phyloP scores from a whole-genome alignment of 345 rosid genomes.

The Eucalyptus leucophloia region DNA sequence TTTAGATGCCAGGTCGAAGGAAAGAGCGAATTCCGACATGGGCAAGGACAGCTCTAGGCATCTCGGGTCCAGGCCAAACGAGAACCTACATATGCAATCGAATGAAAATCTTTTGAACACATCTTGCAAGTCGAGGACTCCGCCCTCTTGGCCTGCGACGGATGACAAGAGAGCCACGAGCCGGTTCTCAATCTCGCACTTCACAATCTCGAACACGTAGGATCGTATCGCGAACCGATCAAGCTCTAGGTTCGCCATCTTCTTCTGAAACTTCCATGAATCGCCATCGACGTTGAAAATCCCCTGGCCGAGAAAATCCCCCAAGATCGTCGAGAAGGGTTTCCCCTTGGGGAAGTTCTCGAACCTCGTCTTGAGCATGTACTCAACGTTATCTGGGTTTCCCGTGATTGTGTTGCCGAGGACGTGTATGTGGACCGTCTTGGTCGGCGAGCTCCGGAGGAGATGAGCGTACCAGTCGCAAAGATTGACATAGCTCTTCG shows the following conservation, averaged over 20 bases:
- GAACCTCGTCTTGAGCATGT: constrained; percentile 58
- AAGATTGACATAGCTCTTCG: constrained; percentile 38
- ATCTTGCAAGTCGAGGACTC: constrained; percentile 38
- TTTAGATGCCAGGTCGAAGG: constrained; percentile 55
- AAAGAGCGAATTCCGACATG: constrained; percentile 36
- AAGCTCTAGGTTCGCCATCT: constrained; percentile 54
- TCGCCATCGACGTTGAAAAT: constrained; percentile 80
- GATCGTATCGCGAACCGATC: constrained; percentile 26
- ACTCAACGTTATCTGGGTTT: constrained; percentile 55
- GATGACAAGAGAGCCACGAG: constrained; percentile 33
- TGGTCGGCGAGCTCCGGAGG: constrained; percentile 33
- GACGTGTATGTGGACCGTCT: constrained; percentile 63
- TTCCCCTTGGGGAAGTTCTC: constrained; percentile 74
- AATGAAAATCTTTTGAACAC: constrained; percentile 56
- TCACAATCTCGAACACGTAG: constrained; percentile 43
- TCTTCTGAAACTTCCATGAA: constrained; percentile 54
- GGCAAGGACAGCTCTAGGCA: constrained; percentile 45
- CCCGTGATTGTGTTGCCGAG: constrained; percentile 58
- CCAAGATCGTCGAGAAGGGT: constrained; percentile 57
- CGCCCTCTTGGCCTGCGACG: not conserved
- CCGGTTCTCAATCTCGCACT: constrained; percentile 29
- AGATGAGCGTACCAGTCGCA: constrained; percentile 77
- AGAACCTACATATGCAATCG: constrained; percentile 45
- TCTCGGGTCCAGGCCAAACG: constrained; percentile 58
- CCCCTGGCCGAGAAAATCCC: constrained; percentile 71